phyloP scores from a whole-genome alignment of 2,329 filamentous ascomycete genomes.

The Fusarium chlamydosporum region DNA sequence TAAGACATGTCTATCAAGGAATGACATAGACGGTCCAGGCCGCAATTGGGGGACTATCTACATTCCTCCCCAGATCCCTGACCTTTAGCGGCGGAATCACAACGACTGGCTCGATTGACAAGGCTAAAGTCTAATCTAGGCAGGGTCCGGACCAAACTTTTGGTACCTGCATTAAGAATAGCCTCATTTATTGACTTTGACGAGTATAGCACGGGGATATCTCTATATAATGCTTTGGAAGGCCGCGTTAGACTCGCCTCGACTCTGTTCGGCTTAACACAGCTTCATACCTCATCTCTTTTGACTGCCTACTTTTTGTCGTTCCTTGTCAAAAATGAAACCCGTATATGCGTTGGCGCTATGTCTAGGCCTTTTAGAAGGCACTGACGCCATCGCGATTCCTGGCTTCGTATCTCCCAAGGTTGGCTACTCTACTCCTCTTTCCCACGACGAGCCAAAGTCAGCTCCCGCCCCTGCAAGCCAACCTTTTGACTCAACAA shows the following conservation, averaged over 20 bases:
- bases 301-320: neutral
- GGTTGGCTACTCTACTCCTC: conserved; percentile 7
- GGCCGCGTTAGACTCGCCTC: neutral
- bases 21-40: conserved; percentile 29
- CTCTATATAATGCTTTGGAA: conserved; percentile 24
- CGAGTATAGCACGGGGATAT: neutral
- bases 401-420: conserved; percentile 8
- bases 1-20: conserved; percentile 6
- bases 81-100: conserved; percentile 1
- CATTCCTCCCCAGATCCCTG: conserved; percentile 25
- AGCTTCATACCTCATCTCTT: neutral
- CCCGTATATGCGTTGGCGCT: conserved; percentile 11
- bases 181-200: neutral
- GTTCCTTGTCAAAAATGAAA: conserved; percentile 19
- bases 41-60: neutral
- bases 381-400: conserved; percentile 3
- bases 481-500: neutral
- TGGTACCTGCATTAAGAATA: conserved; percentile 26
- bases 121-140: conserved; percentile 1
- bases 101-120: conserved; percentile 7
- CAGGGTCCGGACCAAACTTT: conserved; percentile 7
- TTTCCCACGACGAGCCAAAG: neutral
- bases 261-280: neutral
- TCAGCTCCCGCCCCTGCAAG: neutral
- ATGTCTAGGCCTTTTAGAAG: conserved; percentile 13